Base-by-base conservation (phyloP, 179 eudicot species). In the Dionaea muscipula region DNA sequence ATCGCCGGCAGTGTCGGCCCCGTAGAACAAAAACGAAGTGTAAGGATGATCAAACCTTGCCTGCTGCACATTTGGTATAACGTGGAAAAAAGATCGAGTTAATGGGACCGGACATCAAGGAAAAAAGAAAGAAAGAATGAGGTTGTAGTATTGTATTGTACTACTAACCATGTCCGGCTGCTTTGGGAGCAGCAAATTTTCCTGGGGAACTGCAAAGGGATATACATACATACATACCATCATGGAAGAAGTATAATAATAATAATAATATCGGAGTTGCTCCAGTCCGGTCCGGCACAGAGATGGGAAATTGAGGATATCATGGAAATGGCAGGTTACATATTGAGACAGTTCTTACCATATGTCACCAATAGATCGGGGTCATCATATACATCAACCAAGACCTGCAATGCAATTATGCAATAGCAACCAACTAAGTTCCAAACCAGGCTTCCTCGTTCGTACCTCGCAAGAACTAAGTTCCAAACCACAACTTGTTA, bases 1-100 rank as follows among this genome's bases (percentile, higher is more conserved):
- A 66, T 90, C 95, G 35, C 95, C 95, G n/a, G 85, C 91, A 15
- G 76, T 59, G 75, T 90, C 97, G 72, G 63, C 68, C 28, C 97
- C 97, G 27, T 66, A 84, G 74, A 86, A 90, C 28, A 86, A 65
- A 60, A 90, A 90, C 24, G 95, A 83, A 47, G 69, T 57, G 62
- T 90, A 90, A 5, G 97, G 97, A 61, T 90, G 97, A 62, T 90
- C 97, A 67, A 90, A 90, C 48, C 80, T 74, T n/a, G 66, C 75
- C 95, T 86, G 94, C 95, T 86, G 94, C 62, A 68, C 19, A 65
- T 26, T 15, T 38, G 31, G 16, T 15, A 20, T 2, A 2, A 15
- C 51, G 20, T 36, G 37, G 7, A 38, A 49, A n/a, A 3, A 25
- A 1, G 27, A 12, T 16, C 28, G 7, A 16, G 5, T 12, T 19